Conservation (phyloP, 2,329 filamentous ascomycete species). For the Parasarocladium wereldwijsianum region DNA sequence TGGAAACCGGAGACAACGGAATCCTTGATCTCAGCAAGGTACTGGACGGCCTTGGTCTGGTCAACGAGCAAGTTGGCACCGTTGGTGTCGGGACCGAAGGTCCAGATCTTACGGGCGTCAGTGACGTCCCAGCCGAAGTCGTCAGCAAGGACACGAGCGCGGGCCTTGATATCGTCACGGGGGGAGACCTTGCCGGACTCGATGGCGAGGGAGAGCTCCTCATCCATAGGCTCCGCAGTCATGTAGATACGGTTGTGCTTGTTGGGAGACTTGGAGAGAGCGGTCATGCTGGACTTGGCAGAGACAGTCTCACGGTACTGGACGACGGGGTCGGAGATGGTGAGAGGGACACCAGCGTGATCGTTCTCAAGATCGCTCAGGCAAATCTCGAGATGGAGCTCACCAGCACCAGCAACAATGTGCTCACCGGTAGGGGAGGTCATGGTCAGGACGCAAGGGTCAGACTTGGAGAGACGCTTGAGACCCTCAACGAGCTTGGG, state of each 20-base stretch:
- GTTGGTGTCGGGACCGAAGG: slow-evolving; percentile 94
- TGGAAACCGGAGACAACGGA: slow-evolving; percentile 99
- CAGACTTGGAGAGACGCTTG: slow-evolving; percentile 99
- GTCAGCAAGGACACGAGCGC: slow-evolving; percentile 90
- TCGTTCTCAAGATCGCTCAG: slow-evolving; percentile 99
- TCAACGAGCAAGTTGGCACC: slow-evolving; percentile 98
- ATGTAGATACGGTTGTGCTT: slow-evolving; percentile 99
- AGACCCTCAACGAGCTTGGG: slow-evolving; percentile 99
- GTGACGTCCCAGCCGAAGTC: slow-evolving; percentile 99
- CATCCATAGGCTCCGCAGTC: slow-evolving; percentile 74
- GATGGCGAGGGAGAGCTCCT: slow-evolving; percentile 84
- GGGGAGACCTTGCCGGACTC: slow-evolving; percentile 84
- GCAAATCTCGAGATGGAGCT: slow-evolving; percentile 99
- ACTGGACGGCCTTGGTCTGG: slow-evolving; percentile 99
- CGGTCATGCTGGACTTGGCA: slow-evolving; percentile 78
- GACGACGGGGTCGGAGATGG: slow-evolving; percentile 95
- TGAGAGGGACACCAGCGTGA: slow-evolving; percentile 96
- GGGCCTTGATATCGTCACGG: slow-evolving; percentile 97
- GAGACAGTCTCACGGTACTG: slow-evolving; percentile 95
- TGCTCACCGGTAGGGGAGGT: slow-evolving; percentile 94
- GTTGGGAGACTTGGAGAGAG: slow-evolving; percentile 99
- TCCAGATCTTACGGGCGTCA: slow-evolving; percentile 99
- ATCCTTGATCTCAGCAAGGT: slow-evolving; percentile 99
- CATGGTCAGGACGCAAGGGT: slow-evolving; percentile 88
- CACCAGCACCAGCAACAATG: slow-evolving; percentile 97